Evolutionary conservation across 1,284 basidiomycete genomes (phyloP), one percentile per base, ranked within the genome.

Genomic region (Ceratobasidium sp.): DNA sequence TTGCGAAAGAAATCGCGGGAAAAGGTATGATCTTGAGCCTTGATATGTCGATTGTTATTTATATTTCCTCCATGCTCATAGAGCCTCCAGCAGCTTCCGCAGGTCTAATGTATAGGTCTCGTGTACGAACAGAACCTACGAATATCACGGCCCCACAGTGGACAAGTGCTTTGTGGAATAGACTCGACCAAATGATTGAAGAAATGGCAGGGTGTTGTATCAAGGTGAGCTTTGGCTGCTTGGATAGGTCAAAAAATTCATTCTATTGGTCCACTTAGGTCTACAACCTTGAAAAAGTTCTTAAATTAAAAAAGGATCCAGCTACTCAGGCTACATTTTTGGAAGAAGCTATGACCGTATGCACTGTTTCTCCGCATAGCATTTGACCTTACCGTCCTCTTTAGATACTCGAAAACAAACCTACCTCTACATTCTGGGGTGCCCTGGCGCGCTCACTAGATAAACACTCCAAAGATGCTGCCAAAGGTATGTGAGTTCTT

Each of bases 281-380:
- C 4, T 98, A 98, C 84, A 94, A 94, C 0, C 89, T 99, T 6
- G 96, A 99, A 84, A 98, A 96, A 83, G 97, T 99, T 3, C 87
- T 99, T 42, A 91, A 91, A 82, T 85, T 97, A 81, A 98, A 98
- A 86, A 93, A 91, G 82, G 96, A 97, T 83, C 88, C 91, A 0
- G 86, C 90, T 23, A 92, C 93, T 0, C 93, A 96, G 77, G 86
- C 89, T 1, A 88, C 93, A 9, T 98, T 98, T 84, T 85, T 99
- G 17, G 95, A 97, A 71, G 96, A 96, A 83, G 94, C 94, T 0
- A 94, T 98, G 92, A 94, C 94, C 87, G 94, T 95, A 62, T 76
- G 84, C n/a, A 20, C 20, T 13, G 15, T n/a, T 38, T 7, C 15
- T 20, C 26, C 44, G 6, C 38, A 46, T 50, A 38, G 12, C 48